Evolutionary conservation across 2,329 filamentous ascomycete species (phyloP).

Genomic region (Calonectria pteridis): DNA sequence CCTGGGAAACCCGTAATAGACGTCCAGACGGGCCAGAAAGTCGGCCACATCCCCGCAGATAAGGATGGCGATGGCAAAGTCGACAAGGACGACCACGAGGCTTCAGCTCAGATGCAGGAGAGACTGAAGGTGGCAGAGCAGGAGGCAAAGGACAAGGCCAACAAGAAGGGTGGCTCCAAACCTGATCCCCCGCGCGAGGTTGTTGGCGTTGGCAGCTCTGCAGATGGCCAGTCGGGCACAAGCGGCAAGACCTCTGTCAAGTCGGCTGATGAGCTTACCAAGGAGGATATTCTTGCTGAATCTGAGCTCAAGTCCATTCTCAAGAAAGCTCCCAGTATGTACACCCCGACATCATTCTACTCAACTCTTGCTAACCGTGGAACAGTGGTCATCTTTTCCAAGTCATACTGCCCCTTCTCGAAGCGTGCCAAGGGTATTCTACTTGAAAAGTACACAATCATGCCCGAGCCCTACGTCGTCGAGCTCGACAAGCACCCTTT

Average conservation of each 20-base stretch:
- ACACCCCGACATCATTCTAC: background rate
- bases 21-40: constrained; percentile 52
- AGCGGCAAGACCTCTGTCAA: constrained; percentile 39
- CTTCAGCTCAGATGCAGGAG: constrained; percentile 66
- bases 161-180: constrained; percentile 73
- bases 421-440: constrained; percentile 87
- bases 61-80: constrained; percentile 67
- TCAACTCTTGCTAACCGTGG: constrained; percentile 21
- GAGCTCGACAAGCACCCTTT: constrained; percentile 88
- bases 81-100: constrained; percentile 67
- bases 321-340: constrained; percentile 85
- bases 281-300: constrained; percentile 75
- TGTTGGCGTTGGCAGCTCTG: constrained; percentile 70
- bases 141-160: constrained; percentile 75
- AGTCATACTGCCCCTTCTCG: constrained; percentile 91
- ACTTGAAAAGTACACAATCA: constrained; percentile 85
- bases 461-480: constrained; percentile 86
- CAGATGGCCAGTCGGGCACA: constrained; percentile 60
- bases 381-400: constrained; percentile 94
- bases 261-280: constrained; percentile 60
- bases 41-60: constrained; percentile 58
- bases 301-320: constrained; percentile 82
- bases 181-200: constrained; percentile 70
- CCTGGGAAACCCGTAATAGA: constrained; percentile 56
- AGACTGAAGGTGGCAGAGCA: constrained; percentile 77